Conservation (phyloP, 805 yeast species). For the Starmera caribaea region DNA sequence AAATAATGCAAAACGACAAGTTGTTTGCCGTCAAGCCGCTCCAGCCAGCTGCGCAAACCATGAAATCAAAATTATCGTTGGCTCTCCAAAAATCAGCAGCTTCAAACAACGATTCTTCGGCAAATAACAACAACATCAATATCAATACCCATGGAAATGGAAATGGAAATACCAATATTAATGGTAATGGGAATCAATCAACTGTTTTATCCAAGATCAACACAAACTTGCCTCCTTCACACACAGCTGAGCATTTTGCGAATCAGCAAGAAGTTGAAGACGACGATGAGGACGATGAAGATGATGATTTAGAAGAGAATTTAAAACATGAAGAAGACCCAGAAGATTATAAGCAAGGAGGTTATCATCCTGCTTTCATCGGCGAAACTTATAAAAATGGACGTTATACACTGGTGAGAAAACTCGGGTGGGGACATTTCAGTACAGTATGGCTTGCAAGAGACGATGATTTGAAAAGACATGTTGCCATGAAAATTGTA, state of each 20-base stretch:
- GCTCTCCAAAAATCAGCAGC: conserved; percentile 7
- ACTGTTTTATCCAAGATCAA: too few species aligned
- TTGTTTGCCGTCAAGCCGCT: too few species aligned
- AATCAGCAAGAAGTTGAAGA: not conserved
- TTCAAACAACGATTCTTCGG: not conserved
- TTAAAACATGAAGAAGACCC: conserved; percentile 70
- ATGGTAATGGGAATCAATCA: not conserved
- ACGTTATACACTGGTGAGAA: conserved; percentile 73
- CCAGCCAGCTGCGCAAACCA: not conserved
- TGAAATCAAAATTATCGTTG: conserved; percentile 14
- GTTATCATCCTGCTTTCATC: conserved; percentile 88
- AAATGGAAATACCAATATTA: not conserved
- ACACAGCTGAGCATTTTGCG: too few species aligned
- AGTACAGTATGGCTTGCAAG: conserved; percentile 91
- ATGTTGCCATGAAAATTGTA: conserved; percentile 92
- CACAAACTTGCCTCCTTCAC: too few species aligned
- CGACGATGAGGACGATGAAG: conserved; percentile 16
- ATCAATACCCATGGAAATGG: not conserved
- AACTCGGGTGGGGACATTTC: conserved; percentile 98
- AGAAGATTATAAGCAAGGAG: conserved; percentile 84
- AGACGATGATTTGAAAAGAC: conserved; percentile 46
- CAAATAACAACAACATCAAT: not conserved
- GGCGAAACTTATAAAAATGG: conserved; percentile 78
- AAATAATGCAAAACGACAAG: too few species aligned
- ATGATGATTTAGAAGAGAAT: conserved; percentile 24